These are phyloP conservation scores for Cenchrus fungigraminus DNA, from an alignment of 176 grass and related monocot species.

Conservation along the genomic window DNA sequence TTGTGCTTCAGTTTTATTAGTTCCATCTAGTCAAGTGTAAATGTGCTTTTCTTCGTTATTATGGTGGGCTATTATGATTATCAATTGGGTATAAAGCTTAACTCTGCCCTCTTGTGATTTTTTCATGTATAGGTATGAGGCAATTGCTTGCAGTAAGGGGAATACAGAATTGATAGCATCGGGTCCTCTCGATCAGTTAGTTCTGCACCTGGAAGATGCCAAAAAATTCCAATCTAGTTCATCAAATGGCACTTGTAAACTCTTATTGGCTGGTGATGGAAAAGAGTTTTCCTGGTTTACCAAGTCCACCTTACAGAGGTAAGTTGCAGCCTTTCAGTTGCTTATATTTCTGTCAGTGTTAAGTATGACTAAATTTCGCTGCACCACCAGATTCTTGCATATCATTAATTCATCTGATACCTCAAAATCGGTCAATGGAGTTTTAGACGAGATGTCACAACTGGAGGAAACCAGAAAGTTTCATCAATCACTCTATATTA, in stretches of 20 bases:
- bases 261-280: constrained; percentile 50
- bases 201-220: constrained; percentile 75
- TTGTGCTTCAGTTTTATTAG: background rate
- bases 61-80: constrained; percentile 3
- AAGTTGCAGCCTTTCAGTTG: constrained; percentile 31
- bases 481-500: constrained; percentile 79
- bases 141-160: constrained; percentile 68
- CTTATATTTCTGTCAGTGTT: constrained; percentile 11
- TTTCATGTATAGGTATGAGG: constrained; percentile 68
- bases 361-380: constrained; percentile 35
- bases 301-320: constrained; percentile 78
- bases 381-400: constrained; percentile 70
- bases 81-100: constrained; percentile 4
- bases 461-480: constrained; percentile 98
- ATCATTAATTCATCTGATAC: constrained; percentile 69
- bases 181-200: constrained; percentile 75
- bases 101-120: background rate
- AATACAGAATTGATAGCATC: constrained; percentile 63
- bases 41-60: background rate
- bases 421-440: constrained; percentile 65
- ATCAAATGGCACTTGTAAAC: constrained; percentile 67
- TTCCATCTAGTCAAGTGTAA: background rate
- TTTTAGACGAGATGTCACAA: constrained; percentile 89
- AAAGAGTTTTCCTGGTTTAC: constrained; percentile 83
- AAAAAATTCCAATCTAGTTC: constrained; percentile 59